Conservation (phyloP, 495 filamentous ascomycete species). For the Hypoxylon cercidicola region DNA sequence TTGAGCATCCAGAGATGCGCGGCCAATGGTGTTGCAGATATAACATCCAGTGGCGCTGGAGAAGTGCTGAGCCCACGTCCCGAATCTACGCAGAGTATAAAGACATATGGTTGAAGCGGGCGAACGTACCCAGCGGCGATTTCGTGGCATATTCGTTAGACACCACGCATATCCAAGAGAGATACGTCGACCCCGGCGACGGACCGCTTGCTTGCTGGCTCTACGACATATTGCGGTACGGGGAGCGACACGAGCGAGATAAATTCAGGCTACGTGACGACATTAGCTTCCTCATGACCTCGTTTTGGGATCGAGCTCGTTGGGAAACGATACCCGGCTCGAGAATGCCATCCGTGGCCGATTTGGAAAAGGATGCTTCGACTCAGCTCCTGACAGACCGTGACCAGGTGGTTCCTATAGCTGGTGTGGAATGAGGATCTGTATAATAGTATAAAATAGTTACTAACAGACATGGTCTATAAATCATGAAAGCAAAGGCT, state of each 20-base stretch:
- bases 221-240: background rate
- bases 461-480: too few relatives aligned
- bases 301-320: background rate
- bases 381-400: background rate
- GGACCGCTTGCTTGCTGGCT: slow-evolving; percentile 2
- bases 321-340: background rate
- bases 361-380: background rate
- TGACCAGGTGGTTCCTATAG: background rate
- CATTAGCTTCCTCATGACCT: background rate
- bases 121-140: background rate
- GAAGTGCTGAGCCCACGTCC: too few relatives aligned
- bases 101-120: background rate
- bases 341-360: background rate
- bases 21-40: too few relatives aligned
- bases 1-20: too few relatives aligned
- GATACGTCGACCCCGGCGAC: background rate
- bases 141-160: background rate
- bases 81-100: background rate
- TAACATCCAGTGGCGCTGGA: too few relatives aligned
- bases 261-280: background rate
- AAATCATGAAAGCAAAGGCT: too few relatives aligned
- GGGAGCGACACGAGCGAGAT: background rate
- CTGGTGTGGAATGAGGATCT: background rate
- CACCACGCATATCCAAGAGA: background rate
- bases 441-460: background rate